Evolutionary conservation across 192 early-diverging fungal species (phyloP), one percentile per base, ranked within the genome.

Genomic region (Allomyces arbusculus): DNA sequence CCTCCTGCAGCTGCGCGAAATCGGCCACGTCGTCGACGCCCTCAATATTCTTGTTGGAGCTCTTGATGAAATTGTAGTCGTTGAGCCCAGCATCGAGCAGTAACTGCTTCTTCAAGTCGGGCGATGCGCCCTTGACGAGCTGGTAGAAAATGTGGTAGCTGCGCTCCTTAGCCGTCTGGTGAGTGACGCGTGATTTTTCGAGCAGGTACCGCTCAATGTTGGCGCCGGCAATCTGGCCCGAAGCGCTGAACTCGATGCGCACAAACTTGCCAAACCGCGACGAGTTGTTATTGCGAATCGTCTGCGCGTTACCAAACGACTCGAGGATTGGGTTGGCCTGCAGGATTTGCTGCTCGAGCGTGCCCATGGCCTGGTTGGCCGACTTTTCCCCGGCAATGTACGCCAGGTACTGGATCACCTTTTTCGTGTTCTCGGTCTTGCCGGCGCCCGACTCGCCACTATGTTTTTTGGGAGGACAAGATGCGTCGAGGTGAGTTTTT

Each of bases 201-300:
- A 99, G 79, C 44, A 99, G 80, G 72, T 99, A 99, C 76, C 93
- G 82, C 69, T 97, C 91, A 74, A 99, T 95, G 72, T 94, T 93
- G 28, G 91, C 94, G 62, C 95, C 94, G 55, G 89, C 87, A 67
- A 97, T 97, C 66, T 87, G 84, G 6, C 89, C 91, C 19, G 72
- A 67, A 10, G 79, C 76, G 63, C 86, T 93, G 78, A 99, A 99
- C 75, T 95, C 94, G 76, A 99, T 94, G 23, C 94, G 84, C 71
- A 99, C 95, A 75, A 97, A 99, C 79, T 99, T 99, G 63, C 95
- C 93, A 77, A 99, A 99, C 43, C 95, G 88, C 12, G 94, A 97
- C 63, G 92, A 95, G 79, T 99, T 99, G 73, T 99, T 95, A 72
- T 99, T 99, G 44, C 95, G 79, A 66, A 99, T 91, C 0, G 95